Evolutionary conservation across 176 grass and related monocot species (phyloP).

Genomic region (Carex pumila): DNA sequence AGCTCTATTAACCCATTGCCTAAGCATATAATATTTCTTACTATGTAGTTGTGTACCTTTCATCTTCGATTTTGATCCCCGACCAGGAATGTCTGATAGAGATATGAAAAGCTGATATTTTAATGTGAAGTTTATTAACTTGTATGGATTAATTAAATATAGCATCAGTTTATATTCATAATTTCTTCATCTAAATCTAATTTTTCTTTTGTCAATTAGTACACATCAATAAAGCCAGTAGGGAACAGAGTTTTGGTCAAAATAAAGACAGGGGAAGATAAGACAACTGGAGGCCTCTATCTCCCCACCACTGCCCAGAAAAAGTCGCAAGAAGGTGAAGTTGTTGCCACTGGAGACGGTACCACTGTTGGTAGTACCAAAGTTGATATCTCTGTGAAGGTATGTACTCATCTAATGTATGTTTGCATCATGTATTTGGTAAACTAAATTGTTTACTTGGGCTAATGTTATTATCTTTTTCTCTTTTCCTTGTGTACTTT

Average conservation of each 20-base stretch:
- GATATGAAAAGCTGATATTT: not conserved
- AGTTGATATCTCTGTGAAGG: constrained; percentile 51
- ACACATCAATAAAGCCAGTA: constrained; percentile 72
- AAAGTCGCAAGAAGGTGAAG: constrained; percentile 68
- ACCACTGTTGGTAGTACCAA: constrained; percentile 48
- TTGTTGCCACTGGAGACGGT: constrained; percentile 71
- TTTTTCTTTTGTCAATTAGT: constrained; percentile 29
- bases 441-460: not conserved
- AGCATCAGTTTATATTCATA: constrained; percentile 7
- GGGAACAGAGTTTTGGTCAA: constrained; percentile 74
- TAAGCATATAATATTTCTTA: not conserved
- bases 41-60: not conserved
- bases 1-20: not conserved
- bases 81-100: not conserved
- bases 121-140: not conserved
- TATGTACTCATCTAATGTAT: constrained; percentile 26
- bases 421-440: not conserved
- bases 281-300: constrained; percentile 68
- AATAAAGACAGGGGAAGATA: constrained; percentile 63
- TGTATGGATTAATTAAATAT: not conserved
- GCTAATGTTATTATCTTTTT: not conserved
- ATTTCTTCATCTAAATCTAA: not conserved
- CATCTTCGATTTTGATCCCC: not conserved
- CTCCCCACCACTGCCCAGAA: constrained; percentile 52
- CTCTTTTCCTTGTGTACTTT: not conserved